Evolutionary conservation across 371 early-diverging fungal genomes (phyloP).

Genomic region (Quaeritorhiza haematococci): DNA sequence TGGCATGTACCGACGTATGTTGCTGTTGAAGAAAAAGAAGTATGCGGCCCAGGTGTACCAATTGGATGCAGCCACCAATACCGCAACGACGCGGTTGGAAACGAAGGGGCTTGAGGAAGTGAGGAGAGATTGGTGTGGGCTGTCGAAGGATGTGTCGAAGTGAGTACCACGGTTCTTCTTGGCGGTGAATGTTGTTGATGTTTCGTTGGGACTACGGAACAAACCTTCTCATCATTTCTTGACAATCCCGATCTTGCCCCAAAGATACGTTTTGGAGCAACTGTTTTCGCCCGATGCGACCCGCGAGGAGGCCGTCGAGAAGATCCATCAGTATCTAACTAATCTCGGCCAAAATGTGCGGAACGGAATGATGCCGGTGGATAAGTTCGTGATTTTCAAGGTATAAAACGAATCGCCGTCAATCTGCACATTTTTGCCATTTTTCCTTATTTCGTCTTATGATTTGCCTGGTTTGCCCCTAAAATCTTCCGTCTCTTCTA

Average conservation of each 20-base stretch:
- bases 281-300: conserved; percentile 69
- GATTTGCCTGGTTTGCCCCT: too few species aligned
- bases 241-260: too few species aligned
- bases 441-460: too few species aligned
- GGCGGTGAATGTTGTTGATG: not conserved
- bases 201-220: not conserved
- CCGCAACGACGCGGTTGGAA: conserved; percentile 66
- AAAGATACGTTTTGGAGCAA: conserved; percentile 66
- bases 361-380: conserved; percentile 61
- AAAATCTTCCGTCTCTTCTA: too few species aligned
- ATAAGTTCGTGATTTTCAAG: conserved; percentile 93
- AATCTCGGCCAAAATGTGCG: conserved; percentile 71
- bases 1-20: conserved; percentile 87
- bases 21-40: conserved; percentile 99
- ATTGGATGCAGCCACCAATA: conserved; percentile 51
- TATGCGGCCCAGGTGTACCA: conserved; percentile 89
- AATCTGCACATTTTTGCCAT: too few species aligned
- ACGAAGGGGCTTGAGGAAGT: conserved; percentile 98
- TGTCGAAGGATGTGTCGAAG: conserved; percentile 84
- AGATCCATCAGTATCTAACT: conserved; percentile 70
- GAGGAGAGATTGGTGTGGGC: conserved; percentile 96
- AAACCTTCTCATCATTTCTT: too few species aligned
- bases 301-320: conserved; percentile 69
- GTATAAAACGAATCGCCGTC: too few species aligned
- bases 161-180: conserved; percentile 32